Evolutionary conservation across 352 stramenopile species (phyloP).

Genomic region (Phytophthora ramorum): DNA sequence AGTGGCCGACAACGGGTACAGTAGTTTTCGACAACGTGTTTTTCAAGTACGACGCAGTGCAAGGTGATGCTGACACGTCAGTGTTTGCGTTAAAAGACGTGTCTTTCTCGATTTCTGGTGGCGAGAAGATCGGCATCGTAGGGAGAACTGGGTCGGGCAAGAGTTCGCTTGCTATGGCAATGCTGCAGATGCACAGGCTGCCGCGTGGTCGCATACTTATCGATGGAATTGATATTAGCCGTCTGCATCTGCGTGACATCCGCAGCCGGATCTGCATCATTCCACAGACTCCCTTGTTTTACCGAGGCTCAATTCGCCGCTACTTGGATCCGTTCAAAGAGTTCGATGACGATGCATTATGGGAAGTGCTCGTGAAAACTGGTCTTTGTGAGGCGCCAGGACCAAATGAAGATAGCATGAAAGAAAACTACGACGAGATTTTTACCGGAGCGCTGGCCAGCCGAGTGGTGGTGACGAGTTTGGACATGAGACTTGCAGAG

Average conservation of each 20-base stretch:
- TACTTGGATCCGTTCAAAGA: conserved; percentile 94
- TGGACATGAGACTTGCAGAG: conserved; percentile 58
- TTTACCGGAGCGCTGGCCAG: conserved; percentile 36
- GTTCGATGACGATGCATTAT: conserved; percentile 69
- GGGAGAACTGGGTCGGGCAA: conserved; percentile 70
- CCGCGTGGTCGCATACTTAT: conserved; percentile 82
- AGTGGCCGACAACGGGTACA: conserved; percentile 75
- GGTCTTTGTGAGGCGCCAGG: conserved; percentile 65
- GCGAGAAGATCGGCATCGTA: conserved; percentile 63
- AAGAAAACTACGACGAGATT: conserved; percentile 44
- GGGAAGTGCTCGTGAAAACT: conserved; percentile 51
- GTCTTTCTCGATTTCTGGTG: conserved; percentile 49
- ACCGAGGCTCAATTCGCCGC: conserved; percentile 87
- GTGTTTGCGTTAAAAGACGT: conserved; percentile 55
- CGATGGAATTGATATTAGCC: conserved; percentile 86
- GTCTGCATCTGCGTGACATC: conserved; percentile 45
- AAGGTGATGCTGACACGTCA: conserved; percentile 43
- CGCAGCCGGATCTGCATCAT: conserved; percentile 70
- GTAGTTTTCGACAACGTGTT: conserved; percentile 86
- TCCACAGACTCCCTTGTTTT: conserved; percentile 93
- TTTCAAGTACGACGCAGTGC: conserved; percentile 71
- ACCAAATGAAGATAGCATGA: conserved; percentile 56
- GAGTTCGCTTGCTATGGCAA: conserved; percentile 59
- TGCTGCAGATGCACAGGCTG: conserved; percentile 58
- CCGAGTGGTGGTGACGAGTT: conserved; percentile 32